These are phyloP conservation scores for Bolboschoenus planiculmis DNA, from an alignment of 176 grass and related monocot species.

Conservation along the genomic window DNA sequence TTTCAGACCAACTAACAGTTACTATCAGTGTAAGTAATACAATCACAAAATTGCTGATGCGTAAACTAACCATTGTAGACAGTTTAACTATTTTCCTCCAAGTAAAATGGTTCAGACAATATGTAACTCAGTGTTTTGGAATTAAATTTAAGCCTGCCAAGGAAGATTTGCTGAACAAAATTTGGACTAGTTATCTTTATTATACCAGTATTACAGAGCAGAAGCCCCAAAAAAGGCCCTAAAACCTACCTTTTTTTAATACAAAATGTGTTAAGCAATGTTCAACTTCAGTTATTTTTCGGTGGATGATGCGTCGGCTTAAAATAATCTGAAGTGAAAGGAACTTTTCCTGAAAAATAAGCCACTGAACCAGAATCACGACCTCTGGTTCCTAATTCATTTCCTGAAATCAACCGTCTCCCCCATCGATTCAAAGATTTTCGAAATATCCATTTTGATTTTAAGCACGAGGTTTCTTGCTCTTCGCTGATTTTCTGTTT, in stretches of 20 bases:
- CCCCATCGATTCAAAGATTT: background rate
- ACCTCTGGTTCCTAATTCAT: background rate
- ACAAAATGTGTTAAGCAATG: background rate
- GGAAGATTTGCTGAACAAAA: background rate
- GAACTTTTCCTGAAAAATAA: background rate
- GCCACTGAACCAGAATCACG: background rate
- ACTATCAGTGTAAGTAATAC: background rate
- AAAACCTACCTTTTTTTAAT: background rate
- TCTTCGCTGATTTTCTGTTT: background rate
- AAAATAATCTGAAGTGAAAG: slow-evolving; percentile 17
- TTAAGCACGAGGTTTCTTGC: background rate
- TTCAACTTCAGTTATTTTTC: slow-evolving; percentile 17
- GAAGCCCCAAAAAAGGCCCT: background rate
- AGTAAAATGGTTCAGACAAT: background rate
- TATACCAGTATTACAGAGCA: background rate
- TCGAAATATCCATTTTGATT: background rate
- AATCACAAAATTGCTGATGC: background rate
- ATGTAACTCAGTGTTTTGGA: background rate
- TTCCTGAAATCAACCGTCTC: slow-evolving; percentile 10
- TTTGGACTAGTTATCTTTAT: background rate
- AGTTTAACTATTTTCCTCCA: background rate
- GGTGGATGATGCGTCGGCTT: slow-evolving; percentile 2
- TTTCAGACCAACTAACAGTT: background rate
- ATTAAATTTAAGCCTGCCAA: background rate
- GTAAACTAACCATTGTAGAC: background rate